A percentile compares a stretch with the other conserved stretches of the same genome.
phyloP scores from a whole-genome alignment of 2,329 filamentous ascomycete genomes.

The Microdochium nivale region DNA sequence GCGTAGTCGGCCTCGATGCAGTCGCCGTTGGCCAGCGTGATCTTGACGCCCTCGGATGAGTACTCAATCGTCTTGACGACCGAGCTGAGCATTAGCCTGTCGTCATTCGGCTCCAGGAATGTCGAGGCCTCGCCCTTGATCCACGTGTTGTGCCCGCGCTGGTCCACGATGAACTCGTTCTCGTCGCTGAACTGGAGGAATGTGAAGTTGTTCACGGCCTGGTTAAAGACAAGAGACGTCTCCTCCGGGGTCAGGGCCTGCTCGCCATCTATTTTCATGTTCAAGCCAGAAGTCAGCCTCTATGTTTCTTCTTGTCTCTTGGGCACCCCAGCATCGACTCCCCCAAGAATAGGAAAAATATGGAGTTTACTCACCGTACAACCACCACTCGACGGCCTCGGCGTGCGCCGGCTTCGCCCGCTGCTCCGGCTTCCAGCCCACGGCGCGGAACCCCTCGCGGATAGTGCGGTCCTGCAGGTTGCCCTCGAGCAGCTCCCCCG shows the following conservation, averaged over 20 bases:
- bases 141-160: conserved; percentile 51
- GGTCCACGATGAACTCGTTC: conserved; percentile 54
- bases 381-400: conserved; percentile 47
- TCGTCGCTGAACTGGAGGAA: conserved; percentile 54
- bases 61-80: conserved; percentile 47
- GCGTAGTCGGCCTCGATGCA: conserved; percentile 54
- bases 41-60: conserved; percentile 38
- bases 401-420: background rate
- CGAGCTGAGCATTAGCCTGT: conserved; percentile 48
- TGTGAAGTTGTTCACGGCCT: conserved; percentile 49
- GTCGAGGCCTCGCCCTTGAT: conserved; percentile 47
- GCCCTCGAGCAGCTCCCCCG: conserved; percentile 46
- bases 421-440: conserved; percentile 47
- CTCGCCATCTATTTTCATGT: conserved; percentile 49
- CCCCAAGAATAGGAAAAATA: too few species aligned
- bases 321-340: too few species aligned
- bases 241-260: conserved; percentile 40
- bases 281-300: too few species aligned
- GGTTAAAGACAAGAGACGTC: conserved; percentile 44
- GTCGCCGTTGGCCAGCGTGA: conserved; percentile 41
- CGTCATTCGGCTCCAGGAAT: conserved; percentile 47
- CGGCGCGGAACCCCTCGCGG: conserved; percentile 49
- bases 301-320: too few species aligned
- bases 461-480: conserved; percentile 54
- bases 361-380: background rate